Evolutionary conservation across 495 filamentous ascomycete genomes (phyloP).

Genomic region (Hypomontagnella submonticulosa): DNA sequence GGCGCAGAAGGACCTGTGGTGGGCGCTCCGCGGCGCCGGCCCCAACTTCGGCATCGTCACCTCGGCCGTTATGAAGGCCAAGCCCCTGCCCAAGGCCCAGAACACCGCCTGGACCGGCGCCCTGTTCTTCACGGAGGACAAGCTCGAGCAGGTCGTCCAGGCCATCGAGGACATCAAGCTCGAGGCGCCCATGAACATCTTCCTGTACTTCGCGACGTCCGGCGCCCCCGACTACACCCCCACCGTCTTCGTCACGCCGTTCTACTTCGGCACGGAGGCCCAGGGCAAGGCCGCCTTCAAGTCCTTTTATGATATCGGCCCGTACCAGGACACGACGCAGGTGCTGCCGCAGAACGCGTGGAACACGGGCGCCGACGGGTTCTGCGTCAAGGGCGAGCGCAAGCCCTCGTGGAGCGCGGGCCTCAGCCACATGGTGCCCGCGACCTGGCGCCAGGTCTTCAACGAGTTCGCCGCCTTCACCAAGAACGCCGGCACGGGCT

Average conservation of each 20-base stretch:
- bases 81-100: slow-evolving; percentile 29
- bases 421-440: slow-evolving; percentile 38
- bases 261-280: slow-evolving; percentile 40
- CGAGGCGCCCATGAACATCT: slow-evolving; percentile 31
- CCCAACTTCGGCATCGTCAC: slow-evolving; percentile 64
- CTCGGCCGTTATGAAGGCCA: slow-evolving; percentile 49
- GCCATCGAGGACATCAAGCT: slow-evolving; percentile 49
- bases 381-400: slow-evolving; percentile 47
- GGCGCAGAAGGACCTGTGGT: slow-evolving; percentile 52
- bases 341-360: slow-evolving; percentile 45
- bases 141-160: slow-evolving; percentile 42
- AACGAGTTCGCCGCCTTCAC: slow-evolving; percentile 38
- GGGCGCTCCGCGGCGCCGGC: slow-evolving; percentile 59
- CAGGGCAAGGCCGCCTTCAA: slow-evolving; percentile 41
- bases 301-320: slow-evolving; percentile 44
- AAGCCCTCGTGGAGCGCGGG: slow-evolving; percentile 48
- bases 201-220: slow-evolving; percentile 44
- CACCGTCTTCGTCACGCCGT: slow-evolving; percentile 36
- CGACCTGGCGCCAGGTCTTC: slow-evolving; percentile 42
- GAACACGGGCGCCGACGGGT: slow-evolving; percentile 42
- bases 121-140: slow-evolving; percentile 51
- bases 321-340: slow-evolving; percentile 38
- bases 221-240: slow-evolving; percentile 26
- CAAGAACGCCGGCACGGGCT: slow-evolving; percentile 48
- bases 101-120: slow-evolving; percentile 48